Evolutionary conservation across 371 early-diverging fungal species (phyloP).

Genomic region (Haplosporangium sp.): DNA sequence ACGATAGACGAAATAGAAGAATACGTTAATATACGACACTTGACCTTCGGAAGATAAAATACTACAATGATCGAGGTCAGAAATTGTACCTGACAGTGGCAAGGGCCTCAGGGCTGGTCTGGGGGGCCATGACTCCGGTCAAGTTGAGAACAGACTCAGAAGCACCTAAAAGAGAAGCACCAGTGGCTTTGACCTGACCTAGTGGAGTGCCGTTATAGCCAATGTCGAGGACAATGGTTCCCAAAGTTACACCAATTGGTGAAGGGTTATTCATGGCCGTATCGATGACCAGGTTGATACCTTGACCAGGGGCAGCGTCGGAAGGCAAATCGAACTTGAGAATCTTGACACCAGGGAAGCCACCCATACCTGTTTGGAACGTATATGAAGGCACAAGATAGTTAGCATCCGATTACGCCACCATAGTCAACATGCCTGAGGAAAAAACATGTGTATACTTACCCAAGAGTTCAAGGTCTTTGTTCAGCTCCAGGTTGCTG

Average conservation of each 20-base stretch:
- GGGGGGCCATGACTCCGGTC: conserved; percentile 59
- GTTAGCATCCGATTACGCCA: too few relatives aligned
- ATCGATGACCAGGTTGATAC: conserved; percentile 62
- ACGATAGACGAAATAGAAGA: too few relatives aligned
- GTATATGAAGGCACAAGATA: background rate
- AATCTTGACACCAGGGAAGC: conserved; percentile 64
- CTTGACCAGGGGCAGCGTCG: conserved; percentile 62
- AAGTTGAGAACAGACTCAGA: conserved; percentile 53
- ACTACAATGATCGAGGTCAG: background rate
- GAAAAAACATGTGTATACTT: too few relatives aligned
- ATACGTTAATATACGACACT: too few relatives aligned
- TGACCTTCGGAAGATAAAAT: too few relatives aligned
- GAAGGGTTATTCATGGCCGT: conserved; percentile 65
- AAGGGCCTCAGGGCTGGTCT: conserved; percentile 51
- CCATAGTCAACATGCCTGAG: too few relatives aligned
- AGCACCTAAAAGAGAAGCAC: conserved; percentile 51
- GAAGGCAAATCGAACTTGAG: conserved; percentile 62
- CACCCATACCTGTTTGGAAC: conserved; percentile 45
- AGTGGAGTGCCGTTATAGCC: conserved; percentile 60
- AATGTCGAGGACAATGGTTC: conserved; percentile 63
- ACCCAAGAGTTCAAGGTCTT: conserved; percentile 28
- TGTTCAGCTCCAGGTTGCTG: conserved; percentile 26
- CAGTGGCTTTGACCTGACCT: conserved; percentile 60
- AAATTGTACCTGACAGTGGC: conserved; percentile 56
- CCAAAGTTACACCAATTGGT: conserved; percentile 66